Base-by-base conservation (phyloP, 495 filamentous ascomycete species). In the Neurospora tetrasperma region DNA sequence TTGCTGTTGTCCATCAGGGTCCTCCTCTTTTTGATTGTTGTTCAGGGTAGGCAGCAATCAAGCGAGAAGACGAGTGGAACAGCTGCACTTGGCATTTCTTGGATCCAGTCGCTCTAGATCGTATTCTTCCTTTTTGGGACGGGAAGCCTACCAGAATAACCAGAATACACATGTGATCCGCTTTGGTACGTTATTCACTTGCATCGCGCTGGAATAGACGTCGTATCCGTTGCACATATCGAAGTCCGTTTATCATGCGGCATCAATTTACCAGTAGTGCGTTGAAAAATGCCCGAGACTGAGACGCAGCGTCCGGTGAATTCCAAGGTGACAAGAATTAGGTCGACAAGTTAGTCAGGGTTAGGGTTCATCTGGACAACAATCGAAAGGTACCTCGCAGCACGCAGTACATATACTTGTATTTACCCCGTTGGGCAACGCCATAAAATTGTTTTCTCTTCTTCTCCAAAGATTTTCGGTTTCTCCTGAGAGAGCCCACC, bases 361-460 rank as follows among this genome's bases (percentile, higher is more conserved):
- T 77, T 76, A 76, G 74, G 76, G 74, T 71, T 73, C 0, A 6
- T 1, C 12, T 11, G 20, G 39, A 40, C 14, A 20, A 72, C 46
- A 48, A 48, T n/a, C 8, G 8, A 10, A 48, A 48, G 8, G 35
- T 23, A 20, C 14, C 20, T 66, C 11, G 12, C 70, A n/a, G 38
- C 39, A 72, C 14, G 62, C 59, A 10, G 11, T 46, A 44, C 16
- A 9, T 43, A 10, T 43, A 10, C 10, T 8, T 38, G 4, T 5
- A 38, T 3, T 20, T 11, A 46, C 8, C 4, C 43, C 18, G 43
- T 20, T 46, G 43, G 3, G 8, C 43, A 20, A 20, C 18, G 0
- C 3, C 43, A 20, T 3, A 10, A 46, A 46, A 46, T 8, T 10
- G 35, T 0, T 46, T 46, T 46, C 8, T 46, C 2, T 20, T 46